Evolutionary conservation across 2,329 filamentous ascomycete species (phyloP).

Genomic region (Fonsecaea erecta): DNA sequence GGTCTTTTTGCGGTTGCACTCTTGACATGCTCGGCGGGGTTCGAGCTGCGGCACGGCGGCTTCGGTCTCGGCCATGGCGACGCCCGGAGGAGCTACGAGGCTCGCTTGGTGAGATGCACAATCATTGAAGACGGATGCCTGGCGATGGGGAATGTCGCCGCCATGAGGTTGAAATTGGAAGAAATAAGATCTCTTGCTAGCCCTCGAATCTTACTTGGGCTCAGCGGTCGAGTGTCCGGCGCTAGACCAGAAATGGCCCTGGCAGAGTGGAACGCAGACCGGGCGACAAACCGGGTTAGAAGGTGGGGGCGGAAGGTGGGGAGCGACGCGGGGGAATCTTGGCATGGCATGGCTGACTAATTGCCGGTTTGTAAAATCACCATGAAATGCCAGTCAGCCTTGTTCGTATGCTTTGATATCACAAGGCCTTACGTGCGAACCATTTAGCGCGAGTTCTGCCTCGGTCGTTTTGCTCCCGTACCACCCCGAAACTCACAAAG

Average conservation of each 20-base stretch:
- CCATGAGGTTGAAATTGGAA: constrained; percentile 6
- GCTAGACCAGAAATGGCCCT: neutral
- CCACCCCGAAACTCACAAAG: too few species aligned
- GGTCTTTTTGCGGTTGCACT: constrained; percentile 33
- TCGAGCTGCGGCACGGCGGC: constrained; percentile 10
- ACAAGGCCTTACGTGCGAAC: too few species aligned
- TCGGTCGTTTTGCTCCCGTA: too few species aligned
- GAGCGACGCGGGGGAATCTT: neutral
- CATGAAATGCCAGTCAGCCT: too few species aligned
- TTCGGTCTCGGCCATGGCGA: constrained; percentile 16
- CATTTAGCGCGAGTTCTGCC: too few species aligned
- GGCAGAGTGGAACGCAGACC: neutral
- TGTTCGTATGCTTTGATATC: too few species aligned
- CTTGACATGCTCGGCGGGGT: constrained; percentile 26
- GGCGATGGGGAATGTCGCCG: neutral
- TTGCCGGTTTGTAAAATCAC: neutral
- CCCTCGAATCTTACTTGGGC: neutral
- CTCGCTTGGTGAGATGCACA: constrained; percentile 1
- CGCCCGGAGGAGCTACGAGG: constrained; percentile 1
- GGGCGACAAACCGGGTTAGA: neutral
- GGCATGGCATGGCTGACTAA: neutral
- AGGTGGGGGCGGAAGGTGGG: neutral
- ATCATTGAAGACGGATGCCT: constrained; percentile 2
- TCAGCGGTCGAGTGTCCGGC: neutral
- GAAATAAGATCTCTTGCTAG: neutral